A percentile compares a stretch with the other conserved stretches of the same genome.
Evolutionary conservation across 1,139 yeast genomes (phyloP).

Genomic region (Komagataea norvegica): DNA sequence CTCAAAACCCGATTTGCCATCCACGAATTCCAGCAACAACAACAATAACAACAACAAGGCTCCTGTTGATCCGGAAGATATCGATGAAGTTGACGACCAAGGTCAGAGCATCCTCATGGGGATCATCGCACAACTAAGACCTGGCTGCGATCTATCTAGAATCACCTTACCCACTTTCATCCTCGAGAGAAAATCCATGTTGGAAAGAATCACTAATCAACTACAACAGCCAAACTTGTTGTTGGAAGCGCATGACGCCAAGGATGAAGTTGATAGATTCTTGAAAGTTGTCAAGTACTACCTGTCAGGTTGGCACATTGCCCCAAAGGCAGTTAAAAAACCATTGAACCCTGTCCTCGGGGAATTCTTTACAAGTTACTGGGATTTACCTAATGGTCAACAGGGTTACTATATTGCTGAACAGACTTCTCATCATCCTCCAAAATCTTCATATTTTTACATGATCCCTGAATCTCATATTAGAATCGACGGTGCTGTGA

Average conservation of each 20-base stretch:
- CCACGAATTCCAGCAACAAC: too few relatives aligned
- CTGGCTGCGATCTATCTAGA: constrained; percentile 84
- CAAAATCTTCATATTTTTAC: constrained; percentile 90
- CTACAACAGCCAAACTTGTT: constrained; percentile 77
- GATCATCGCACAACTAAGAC: constrained; percentile 84
- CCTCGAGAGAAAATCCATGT: constrained; percentile 90
- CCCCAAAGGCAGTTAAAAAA: constrained; percentile 96
- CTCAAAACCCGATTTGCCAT: too few relatives aligned
- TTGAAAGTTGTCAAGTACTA: constrained; percentile 79
- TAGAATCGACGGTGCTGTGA: constrained; percentile 81
- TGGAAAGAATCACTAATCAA: constrained; percentile 89
- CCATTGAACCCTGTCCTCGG: constrained; percentile 94
- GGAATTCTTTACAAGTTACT: constrained; percentile 82
- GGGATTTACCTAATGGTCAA: constrained; percentile 75
- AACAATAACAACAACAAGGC: not conserved
- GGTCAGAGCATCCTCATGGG: constrained; percentile 83
- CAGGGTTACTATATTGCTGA: constrained; percentile 84
- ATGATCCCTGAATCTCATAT: constrained; percentile 76
- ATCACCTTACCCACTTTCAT: constrained; percentile 94
- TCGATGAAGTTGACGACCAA: constrained; percentile 88
- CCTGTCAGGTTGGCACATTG: constrained; percentile 94
- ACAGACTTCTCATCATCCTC: constrained; percentile 98
- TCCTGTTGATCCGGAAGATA: constrained; percentile 48
- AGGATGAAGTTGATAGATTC: constrained; percentile 64
- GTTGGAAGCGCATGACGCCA: constrained; percentile 57